Evolutionary conservation across 2,329 filamentous ascomycete genomes (phyloP).

Genomic region (Samsoniella hepiali): DNA sequence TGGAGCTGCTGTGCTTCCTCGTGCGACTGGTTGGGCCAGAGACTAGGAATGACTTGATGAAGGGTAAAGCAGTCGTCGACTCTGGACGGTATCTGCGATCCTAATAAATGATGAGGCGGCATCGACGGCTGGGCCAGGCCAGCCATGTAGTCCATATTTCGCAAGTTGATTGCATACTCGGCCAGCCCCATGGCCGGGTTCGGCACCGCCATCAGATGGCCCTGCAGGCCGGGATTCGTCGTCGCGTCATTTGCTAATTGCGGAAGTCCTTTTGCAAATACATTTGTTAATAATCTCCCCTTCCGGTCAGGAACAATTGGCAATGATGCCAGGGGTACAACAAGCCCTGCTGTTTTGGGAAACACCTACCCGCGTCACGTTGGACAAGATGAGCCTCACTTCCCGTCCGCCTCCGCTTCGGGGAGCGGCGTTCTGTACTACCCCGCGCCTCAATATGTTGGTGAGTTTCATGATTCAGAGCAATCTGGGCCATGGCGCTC

Average conservation of each 20-base stretch:
- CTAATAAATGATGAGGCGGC: constrained; percentile 29
- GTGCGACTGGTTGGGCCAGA: constrained; percentile 7
- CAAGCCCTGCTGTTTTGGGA: constrained; percentile 18
- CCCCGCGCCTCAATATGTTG: neutral
- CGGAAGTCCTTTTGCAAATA: constrained; percentile 14
- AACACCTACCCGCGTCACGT: constrained; percentile 36
- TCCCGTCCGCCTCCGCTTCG: constrained; percentile 37
- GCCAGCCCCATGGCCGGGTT: constrained; percentile 30
- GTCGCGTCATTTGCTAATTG: constrained; percentile 14
- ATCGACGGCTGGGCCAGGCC: constrained; percentile 19
- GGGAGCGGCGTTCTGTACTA: constrained; percentile 30
- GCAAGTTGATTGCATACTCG: constrained; percentile 37
- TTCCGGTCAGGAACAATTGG: constrained; percentile 11
- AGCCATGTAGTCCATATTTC: constrained; percentile 32
- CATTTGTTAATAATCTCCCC: neutral
- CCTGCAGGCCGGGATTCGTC: neutral
- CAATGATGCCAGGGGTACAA: constrained; percentile 10
- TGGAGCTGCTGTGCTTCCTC: constrained; percentile 6
- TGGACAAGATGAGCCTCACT: constrained; percentile 33
- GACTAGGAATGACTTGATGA: neutral
- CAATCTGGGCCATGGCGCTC: neutral
- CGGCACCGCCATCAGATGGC: constrained; percentile 16
- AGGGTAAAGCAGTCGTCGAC: constrained; percentile 2
- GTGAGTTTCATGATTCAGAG: neutral
- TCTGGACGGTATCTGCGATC: neutral